Evolutionary conservation across 2,329 filamentous ascomycete species (phyloP).

Genomic region (Chalaropsis thielavioides): DNA sequence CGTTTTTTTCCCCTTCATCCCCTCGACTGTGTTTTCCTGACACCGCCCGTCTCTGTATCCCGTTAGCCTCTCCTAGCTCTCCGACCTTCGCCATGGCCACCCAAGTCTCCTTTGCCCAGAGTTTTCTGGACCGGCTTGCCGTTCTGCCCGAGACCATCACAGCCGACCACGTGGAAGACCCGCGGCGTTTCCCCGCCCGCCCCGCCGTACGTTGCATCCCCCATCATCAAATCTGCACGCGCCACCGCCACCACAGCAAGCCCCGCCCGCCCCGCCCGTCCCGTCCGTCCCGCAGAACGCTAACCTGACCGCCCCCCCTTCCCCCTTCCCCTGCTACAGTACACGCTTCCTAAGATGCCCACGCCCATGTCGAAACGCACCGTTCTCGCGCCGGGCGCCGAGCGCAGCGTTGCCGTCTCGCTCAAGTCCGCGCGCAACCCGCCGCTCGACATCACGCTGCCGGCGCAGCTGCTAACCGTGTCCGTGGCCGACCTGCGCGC

Average conservation of each 20-base stretch:
- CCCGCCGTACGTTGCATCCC: slow-evolving; percentile 45
- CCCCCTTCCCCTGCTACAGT: slow-evolving; percentile 32
- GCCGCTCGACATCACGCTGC: slow-evolving; percentile 51
- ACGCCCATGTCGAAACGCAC: slow-evolving; percentile 38
- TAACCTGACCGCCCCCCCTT: not conserved
- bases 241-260: no score
- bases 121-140: slow-evolving; percentile 69
- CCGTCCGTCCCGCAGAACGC: no score
- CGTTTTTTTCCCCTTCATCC: not conserved
- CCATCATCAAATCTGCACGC: no score
- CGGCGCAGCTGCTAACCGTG: slow-evolving; percentile 48
- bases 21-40: not conserved
- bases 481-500: slow-evolving; percentile 68
- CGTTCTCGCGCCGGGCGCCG: slow-evolving; percentile 35
- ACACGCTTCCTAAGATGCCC: slow-evolving; percentile 56
- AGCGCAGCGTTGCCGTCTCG: slow-evolving; percentile 41
- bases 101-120: slow-evolving; percentile 73
- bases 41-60: no score
- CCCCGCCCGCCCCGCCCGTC: no score
- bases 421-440: slow-evolving; percentile 69
- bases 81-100: slow-evolving; percentile 25
- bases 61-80: not conserved
- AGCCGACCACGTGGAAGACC: slow-evolving; percentile 82
- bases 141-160: slow-evolving; percentile 65
- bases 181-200: slow-evolving; percentile 59